Evolutionary conservation across 306 rosid species (phyloP), one percentile per base, ranked within the genome.

Genomic region (Hippophae rhamnoides): DNA sequence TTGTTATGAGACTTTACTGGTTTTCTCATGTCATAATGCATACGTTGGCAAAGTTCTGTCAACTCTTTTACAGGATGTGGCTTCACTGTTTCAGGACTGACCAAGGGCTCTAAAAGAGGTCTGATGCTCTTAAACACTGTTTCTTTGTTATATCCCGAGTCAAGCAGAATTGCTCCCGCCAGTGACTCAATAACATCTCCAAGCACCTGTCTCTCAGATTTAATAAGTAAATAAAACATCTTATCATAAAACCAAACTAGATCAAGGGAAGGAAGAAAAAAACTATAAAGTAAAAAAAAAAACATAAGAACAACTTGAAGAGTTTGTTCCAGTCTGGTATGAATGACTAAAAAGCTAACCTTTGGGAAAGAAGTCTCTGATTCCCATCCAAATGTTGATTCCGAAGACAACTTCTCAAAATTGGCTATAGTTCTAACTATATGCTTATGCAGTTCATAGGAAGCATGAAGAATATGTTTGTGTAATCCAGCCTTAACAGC

Each of bases 131-230:
- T 43, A 71, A 79, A 81, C 47, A 87, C 89, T 9, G 13, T 41
- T 10, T 81, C 84, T 63, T 82, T 66, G 3, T 72, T 40, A 73
- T 71, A 84, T 13, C 81, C 81, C 0, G 97, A 84, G 65, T 90
- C 95, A 9, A 90, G 86, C 25, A 71, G 63, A 54, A 90, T 79
- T 49, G 97, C 94, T 54, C 95, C 95, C 9, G 86, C 94, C 45
- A 90, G 52, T 73, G 97, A 86, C 75, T 90, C 94, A 2, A 90
- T 74, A 5, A 90, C 66, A 69, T 90, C 97, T 48, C 81, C 95
- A 26, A 90, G 86, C 27, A 86, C 97, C 94, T 90, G 54, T 58
- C 48, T 57, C 48, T 57, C 48, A 57, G 62, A 70, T 6, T 52
- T 10, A 54, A 5, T 9, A 18, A 62, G 6, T 44, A 54, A 4